phyloP scores from a whole-genome alignment of 2,329 filamentous ascomycete genomes.

The Colletotrichum kahawae region DNA sequence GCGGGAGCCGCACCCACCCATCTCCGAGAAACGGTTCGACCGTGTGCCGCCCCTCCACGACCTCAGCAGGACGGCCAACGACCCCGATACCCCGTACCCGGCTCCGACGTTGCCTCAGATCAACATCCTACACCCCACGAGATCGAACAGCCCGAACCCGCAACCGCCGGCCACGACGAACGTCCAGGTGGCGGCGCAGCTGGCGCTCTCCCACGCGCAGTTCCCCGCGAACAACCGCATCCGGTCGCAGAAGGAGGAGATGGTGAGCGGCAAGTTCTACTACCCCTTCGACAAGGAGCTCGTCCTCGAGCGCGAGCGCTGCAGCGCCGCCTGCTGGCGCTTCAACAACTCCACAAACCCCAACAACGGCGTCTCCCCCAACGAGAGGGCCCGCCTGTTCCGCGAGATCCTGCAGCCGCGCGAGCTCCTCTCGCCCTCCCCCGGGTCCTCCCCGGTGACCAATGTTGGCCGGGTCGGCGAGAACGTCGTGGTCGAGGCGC shows the following conservation, averaged over 20 bases:
- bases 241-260: constrained; percentile 84
- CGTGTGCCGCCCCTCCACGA: constrained; percentile 67
- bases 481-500: constrained; percentile 80
- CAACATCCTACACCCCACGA: constrained; percentile 56
- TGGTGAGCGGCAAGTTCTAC: constrained; percentile 82
- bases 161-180: constrained; percentile 43
- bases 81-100: constrained; percentile 60
- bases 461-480: constrained; percentile 71
- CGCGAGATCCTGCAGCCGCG: constrained; percentile 72
- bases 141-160: constrained; percentile 52
- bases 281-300: constrained; percentile 80
- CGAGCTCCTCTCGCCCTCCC: constrained; percentile 60
- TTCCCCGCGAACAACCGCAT: constrained; percentile 42
- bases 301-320: constrained; percentile 82
- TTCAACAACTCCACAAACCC: constrained; percentile 88
- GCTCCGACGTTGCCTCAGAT: constrained; percentile 58
- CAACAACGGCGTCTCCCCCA: constrained; percentile 70
- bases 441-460: constrained; percentile 55
- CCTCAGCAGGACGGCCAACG: constrained; percentile 50
- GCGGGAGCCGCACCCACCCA: constrained; percentile 30
- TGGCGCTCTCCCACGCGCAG: constrained; percentile 61
- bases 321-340: constrained; percentile 78
- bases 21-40: constrained; percentile 61
- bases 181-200: constrained; percentile 62
- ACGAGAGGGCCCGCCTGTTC: constrained; percentile 74